Evolutionary conservation across 257 asterid genomes (phyloP).

Genomic region (Dorcoceras hygrometricum): DNA sequence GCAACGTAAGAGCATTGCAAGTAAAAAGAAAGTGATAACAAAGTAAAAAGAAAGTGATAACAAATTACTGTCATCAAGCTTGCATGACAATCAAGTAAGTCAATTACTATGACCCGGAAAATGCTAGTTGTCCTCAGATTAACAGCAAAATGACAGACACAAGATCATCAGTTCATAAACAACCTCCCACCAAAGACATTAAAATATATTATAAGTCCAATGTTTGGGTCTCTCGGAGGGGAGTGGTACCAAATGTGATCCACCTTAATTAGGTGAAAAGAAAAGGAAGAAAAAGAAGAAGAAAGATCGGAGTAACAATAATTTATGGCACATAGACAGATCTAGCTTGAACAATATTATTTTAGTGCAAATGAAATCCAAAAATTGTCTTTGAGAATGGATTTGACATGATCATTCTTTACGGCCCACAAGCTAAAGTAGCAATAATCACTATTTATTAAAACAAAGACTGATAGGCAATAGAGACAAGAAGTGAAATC

Average conservation of each 20-base stretch:
- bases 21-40: conserved; percentile 15
- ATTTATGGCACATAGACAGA: conserved; percentile 31
- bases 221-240: not conserved
- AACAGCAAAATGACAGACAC: not conserved
- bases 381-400: conserved; percentile 14
- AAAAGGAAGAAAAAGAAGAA: no score
- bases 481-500: conserved; percentile 47
- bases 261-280: not conserved
- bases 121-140: conserved; percentile 13
- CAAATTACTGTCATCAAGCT: not conserved
- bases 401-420: conserved; percentile 30
- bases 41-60: conserved; percentile 11
- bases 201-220: no score
- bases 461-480: conserved; percentile 27
- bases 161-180: not conserved
- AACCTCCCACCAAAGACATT: not conserved
- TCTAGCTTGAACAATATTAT: conserved; percentile 10
- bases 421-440: conserved; percentile 47
- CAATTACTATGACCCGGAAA: not conserved
- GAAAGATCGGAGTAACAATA: conserved; percentile 14
- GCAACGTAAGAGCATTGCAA: conserved; percentile 22
- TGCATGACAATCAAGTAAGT: conserved; percentile 25
- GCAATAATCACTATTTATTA: conserved; percentile 26
- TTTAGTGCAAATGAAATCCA: conserved; percentile 16
- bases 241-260: not conserved